Base-by-base conservation (phyloP, 140 eudicot genomes). In the Artemisia princeps region DNA sequence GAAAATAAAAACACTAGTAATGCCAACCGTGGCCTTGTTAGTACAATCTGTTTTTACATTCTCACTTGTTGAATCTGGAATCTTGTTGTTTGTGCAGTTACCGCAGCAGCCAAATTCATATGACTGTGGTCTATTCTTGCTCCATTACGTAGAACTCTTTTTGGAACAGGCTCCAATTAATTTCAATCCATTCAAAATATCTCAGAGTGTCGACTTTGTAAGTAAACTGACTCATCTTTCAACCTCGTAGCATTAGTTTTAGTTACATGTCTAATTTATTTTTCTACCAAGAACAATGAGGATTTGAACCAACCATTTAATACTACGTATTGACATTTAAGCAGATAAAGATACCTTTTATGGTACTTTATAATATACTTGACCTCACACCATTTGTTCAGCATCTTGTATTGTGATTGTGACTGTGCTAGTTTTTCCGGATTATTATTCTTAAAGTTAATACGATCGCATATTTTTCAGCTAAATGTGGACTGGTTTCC, bases 111-210 rank as follows among this genome's bases (percentile, higher is more conserved):
- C 81, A 55, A 92, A 88, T 69, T 76, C 77, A 51, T 87, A n/a
- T 14, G 98, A 92, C 56, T 92, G 98, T 68, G 98, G 98, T 54
- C 80, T 87, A 49, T 92, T 88, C 80, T 77, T 92, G 80, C 98
- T 92, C 50, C 98, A 92, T 68, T 92, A 92, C 22, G 94, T 75
- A 24, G 96, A 92, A 67, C 84, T 71, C 50, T 92, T 92, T 75
- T 75, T 92, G 81, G 87, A 78, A 60, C 82, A 84, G 60, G 87
- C 80, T 60, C 96, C 96, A 11, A 12, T 44, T 60, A 64, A 70
- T 60, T 85, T 92, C 67, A 92, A 71, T 70, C 94, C 95, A 14
- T 82, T 83, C 42, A 77, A 77, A 68, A 77, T 92, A 24, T 78
- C 88, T 6, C 62, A 77, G 37, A 71, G 74, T 57, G 76, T 76